Evolutionary conservation across 345 rosid genomes (phyloP), one percentile per base, ranked within the genome.

Genomic region (Lagerstroemia speciosa): DNA sequence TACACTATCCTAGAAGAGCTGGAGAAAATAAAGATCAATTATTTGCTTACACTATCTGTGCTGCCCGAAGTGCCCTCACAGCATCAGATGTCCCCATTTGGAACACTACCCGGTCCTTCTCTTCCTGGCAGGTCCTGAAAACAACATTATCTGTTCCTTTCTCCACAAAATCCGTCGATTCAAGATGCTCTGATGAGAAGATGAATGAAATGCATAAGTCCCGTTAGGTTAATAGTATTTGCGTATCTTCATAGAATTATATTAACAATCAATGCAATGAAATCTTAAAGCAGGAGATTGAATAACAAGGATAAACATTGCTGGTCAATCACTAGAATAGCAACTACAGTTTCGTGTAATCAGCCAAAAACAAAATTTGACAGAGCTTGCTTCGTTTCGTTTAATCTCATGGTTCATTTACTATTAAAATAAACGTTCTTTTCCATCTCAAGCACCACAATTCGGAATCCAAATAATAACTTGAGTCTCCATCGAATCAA

Each of bases 51-150:
- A 93, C 96, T 43, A 93, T 73, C 78, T 87, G 81, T 76, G 97
- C 86, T 71, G 98, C 93, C 22, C 74, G 83, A 66, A 93, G 71
- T 66, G 97, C 98, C 78, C 98, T 93, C 64, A 80, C 85, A 66
- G 98, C 96, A 88, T 93, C 89, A 70, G 98, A 88, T 72, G 98
- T 93, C 57, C 98, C 98, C 83, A 93, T 83, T 71, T 90, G 97
- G 76, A 90, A 88, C 46, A 90, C 95, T 37, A 93, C 89, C 31
- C 50, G 89, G 22, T 76, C 75, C 66, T 74, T 79, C 76, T 93
- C 98, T 75, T 75, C 76, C 53, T 73, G 64, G 79, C 93, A 93
- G 69, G 97, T 90, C 74, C 97, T 83, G 70, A 93, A 93, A 60
- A 90, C 92, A 58, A 93, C 83, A 78, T 74, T 88, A 7, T 82